These are phyloP conservation scores for Xylaria venustula DNA, from an alignment of 495 filamentous ascomycete genomes.

Conservation along the genomic window DNA sequence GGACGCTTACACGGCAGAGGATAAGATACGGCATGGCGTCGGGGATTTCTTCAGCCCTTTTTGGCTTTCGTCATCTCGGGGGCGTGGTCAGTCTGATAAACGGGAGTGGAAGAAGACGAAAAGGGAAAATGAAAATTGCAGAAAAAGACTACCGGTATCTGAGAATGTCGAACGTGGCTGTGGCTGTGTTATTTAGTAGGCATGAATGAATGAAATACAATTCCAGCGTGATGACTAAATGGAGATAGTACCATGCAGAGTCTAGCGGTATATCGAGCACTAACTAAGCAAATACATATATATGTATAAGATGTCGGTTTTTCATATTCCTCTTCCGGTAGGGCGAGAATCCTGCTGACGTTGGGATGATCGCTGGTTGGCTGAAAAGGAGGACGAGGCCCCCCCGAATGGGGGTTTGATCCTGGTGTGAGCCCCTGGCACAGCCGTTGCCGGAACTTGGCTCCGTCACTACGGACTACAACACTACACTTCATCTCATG, in stretches of 20 bases:
- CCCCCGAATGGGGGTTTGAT: background rate
- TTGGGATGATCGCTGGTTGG: background rate
- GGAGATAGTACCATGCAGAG: too few relatives aligned
- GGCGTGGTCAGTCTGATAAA: background rate
- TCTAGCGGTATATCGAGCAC: too few relatives aligned
- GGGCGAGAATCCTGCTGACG: background rate
- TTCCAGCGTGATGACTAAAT: too few relatives aligned
- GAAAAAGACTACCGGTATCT: too few relatives aligned
- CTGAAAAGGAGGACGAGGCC: background rate
- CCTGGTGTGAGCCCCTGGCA: background rate
- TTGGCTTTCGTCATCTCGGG: background rate
- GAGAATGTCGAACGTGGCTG: too few relatives aligned
- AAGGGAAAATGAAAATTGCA: too few relatives aligned
- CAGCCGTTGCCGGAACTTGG: background rate
- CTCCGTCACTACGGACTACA: too few relatives aligned
- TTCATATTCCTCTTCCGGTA: slow-evolving; percentile 6
- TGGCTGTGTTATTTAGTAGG: too few relatives aligned
- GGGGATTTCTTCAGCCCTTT: background rate
- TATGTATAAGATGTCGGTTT: too few relatives aligned
- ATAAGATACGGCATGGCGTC: background rate
- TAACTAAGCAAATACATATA: too few relatives aligned
- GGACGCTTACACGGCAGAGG: background rate
- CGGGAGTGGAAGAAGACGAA: background rate
- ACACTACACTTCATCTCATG: background rate
- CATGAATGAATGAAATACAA: too few relatives aligned